Evolutionary conservation across 306 rosid genomes (phyloP), one percentile per base, ranked within the genome.

Genomic region (Cajanus cajan): DNA sequence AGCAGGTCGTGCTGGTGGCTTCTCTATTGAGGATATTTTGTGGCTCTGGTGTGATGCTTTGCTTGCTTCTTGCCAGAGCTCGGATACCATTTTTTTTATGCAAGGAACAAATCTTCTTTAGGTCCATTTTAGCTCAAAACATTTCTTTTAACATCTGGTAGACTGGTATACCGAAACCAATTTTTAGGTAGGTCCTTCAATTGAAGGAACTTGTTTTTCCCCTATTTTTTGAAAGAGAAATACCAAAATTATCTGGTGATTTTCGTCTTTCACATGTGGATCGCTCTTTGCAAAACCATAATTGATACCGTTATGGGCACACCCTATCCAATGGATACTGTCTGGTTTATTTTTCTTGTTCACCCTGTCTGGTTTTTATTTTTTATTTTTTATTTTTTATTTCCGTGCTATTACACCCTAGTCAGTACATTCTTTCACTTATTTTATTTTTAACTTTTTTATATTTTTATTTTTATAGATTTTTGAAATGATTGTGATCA

Each of bases 131-230:
- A 36, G 78, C 77, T 87, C 74, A 66, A 58, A 76, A 45, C 76
- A 57, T 73, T 77, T 86, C 86, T 80, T 86, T 86, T 8, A 28
- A 50, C 50, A 45, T 73, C 57, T 57, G 83, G 73, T 65, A 71
- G 67, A 58, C 77, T 44, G n/a, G 45, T 72, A 59, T 47, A 67
- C 73, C 52, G 71, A 80, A 78, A 57, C 70, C 25, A 34, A 83
- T 79, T 77, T 69, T 90, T 68, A 80, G 88, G 71, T 16, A 33
- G 73, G 55, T 34, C 67, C 72, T 45, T 78, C 83, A 68, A 85
- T 52, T 54, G 71, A 77, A 80, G 82, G 86, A 76, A 78, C 52
- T 78, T 36, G 41, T 48, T 64, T 68, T 68, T 33, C 80, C 57
- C 58, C 37, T 22, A 13, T 28, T 55, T 71, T 71, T 67, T 66